Evolutionary conservation across 73 alveolate species (phyloP), one percentile per base, ranked within the genome.

Genomic region (Durusdinium trenchii): DNA sequence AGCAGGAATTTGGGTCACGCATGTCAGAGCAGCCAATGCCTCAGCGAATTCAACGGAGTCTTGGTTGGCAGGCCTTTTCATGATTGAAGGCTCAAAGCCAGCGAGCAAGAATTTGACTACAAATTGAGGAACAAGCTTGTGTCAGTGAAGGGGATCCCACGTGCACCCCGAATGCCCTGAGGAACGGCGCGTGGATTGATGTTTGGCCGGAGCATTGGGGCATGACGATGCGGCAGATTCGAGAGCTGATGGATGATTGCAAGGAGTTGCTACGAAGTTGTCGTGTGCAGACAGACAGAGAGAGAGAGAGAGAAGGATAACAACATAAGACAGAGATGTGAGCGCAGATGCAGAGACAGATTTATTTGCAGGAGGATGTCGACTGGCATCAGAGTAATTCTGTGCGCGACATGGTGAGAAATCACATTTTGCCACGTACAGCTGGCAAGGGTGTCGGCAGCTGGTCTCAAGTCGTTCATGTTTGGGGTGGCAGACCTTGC

Each of bases 161-260:
- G 64, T 54, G 28, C 64, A 54, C 9, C 64, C 28, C 28, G 64
- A 54, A 9, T 9, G 64, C 28, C 20, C 64, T 23, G 14, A 91
- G 98, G 98, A 91, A 91, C 35, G 98, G 98, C 47, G 57, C 18
- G 57, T 69, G 76, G 76, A 30, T 69, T 52, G 98, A 91, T 7
- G 60, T 91, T 48, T 91, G 78, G 89, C 89, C 98, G 18, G 98
- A 91, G 75, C 52, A 91, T 32, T 91, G 98, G 98, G 98, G 98
- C 89, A 91, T 91, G 98, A 76, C 76, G 30, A 71, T 91, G 98
- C 89, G 61, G 36, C 98, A 91, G 54, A 91, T 91, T n/a, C 86
- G 87, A 9, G 73, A 71, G 87, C 98, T 91, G 38, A 36, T 91
- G 89, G 50, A 91, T 38, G 84, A 76, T 45, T 91, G 98, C 87